Evolutionary conservation across 371 early-diverging fungal genomes (phyloP), one percentile per base, ranked within the genome.

Genomic region (Gilbertella persicaria): DNA sequence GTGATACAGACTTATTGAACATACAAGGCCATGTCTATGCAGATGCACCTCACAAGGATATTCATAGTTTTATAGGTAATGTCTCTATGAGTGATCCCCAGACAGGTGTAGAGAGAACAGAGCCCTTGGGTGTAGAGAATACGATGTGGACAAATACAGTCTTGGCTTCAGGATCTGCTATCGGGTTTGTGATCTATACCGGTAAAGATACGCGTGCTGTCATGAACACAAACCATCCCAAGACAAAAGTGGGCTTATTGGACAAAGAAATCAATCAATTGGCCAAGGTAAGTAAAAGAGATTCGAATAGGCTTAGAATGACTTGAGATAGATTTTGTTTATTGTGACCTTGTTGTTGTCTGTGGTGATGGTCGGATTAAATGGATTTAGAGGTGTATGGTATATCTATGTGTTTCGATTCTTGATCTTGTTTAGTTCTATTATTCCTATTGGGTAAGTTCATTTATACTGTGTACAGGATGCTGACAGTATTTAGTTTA

Each of bases 81-180:
- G 80, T 97, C 53, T 82, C 81, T 2, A 66, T 66, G 26, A 58
- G 70, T 17, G 70, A 76, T 37, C 70, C 74, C 28, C 71, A 69
- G n/a, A 73, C 79, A 5, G 74, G 76, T 23, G 45, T 67, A 48
- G 66, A 71, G 36, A 75, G 72, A 38, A 70, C 78, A 17, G 93
- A 91, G 29, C 77, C 96, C 2, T 66, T 99, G 17, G 84, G 81
- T 30, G 85, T 90, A 4, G 99, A 99, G 44, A 99, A 99, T 68
- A 96, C 95, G 24, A 64, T 99, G 37, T 99, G 99, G 99, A 91
- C 92, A 54, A 98, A 99, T 69, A 99, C 99, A 4, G 96, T 99
- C 13, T 72, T 99, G 38, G 99, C 99, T 0, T 95, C 98, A 14
- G 96, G 96, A 5, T 82, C 89, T 20, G 95, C 89, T 1, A 69